A percentile compares a stretch with the other conserved stretches of the same genome.
phyloP scores from a whole-genome alignment of 768 basidiomycete genomes.

The Tricholoma matsutake region DNA sequence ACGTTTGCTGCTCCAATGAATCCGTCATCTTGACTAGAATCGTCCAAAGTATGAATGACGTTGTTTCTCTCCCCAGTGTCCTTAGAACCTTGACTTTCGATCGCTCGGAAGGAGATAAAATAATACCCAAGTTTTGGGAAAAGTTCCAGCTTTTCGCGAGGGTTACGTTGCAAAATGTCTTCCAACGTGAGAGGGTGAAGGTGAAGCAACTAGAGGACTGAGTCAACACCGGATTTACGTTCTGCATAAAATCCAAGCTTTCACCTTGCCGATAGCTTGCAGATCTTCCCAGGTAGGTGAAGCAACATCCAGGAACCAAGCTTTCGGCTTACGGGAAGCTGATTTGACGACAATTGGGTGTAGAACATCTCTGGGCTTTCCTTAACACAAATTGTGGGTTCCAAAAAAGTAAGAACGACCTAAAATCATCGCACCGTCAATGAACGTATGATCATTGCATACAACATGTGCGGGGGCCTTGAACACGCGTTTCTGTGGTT shows the following conservation, averaged over 20 bases:
- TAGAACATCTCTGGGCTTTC: neutral
- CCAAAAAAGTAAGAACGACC: constrained; percentile 5
- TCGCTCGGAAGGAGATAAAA: constrained; percentile 82
- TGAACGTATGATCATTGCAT: neutral
- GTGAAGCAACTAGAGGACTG: constrained; percentile 59
- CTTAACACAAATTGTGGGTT: neutral
- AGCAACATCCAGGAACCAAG: constrained; percentile 91
- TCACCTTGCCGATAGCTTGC: constrained; percentile 78
- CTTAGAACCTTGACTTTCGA: constrained; percentile 54
- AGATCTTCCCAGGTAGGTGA: constrained; percentile 89
- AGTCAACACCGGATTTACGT: neutral
- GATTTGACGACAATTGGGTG: neutral
- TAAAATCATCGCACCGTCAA: constrained; percentile 20
- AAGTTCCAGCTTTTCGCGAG: constrained; percentile 86
- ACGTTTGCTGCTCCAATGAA: constrained; percentile 74
- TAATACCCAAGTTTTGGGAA: constrained; percentile 91
- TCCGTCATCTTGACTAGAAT: constrained; percentile 34
- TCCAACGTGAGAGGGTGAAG: constrained; percentile 92
- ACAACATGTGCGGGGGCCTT: constrained; percentile 9
- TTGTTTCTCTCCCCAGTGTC: constrained; percentile 33
- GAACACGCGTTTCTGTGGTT: constrained; percentile 20
- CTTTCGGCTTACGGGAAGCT: constrained; percentile 35
- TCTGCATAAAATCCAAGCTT: constrained; percentile 10
- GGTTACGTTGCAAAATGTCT: constrained; percentile 89
- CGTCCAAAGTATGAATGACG: constrained; percentile 16